phyloP scores from a whole-genome alignment of 345 rosid species.

The Eucalyptus dawsonii region DNA sequence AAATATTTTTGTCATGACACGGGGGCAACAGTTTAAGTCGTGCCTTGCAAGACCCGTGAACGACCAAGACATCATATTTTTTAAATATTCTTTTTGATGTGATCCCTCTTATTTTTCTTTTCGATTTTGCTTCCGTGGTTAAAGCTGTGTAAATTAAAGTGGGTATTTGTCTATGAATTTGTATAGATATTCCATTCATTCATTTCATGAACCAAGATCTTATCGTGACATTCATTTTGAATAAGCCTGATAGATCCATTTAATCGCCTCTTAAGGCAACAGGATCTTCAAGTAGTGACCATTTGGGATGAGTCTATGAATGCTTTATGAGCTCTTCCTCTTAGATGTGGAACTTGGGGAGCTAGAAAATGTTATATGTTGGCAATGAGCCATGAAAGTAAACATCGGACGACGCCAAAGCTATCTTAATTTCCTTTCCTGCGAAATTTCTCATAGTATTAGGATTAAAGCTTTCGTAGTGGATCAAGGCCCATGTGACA shows the following conservation, averaged over 20 bases:
- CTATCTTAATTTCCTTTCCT: not conserved
- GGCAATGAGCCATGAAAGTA: not conserved
- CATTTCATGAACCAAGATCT: not conserved
- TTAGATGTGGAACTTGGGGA: not conserved
- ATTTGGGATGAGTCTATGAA: not conserved
- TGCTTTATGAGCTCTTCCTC: not conserved
- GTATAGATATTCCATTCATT: not conserved
- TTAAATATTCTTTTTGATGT: not conserved
- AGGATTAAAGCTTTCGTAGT: not conserved
- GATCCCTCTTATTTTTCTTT: not conserved
- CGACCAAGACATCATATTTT: no score
- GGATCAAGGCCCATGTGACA: not conserved
- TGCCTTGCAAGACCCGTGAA: no score
- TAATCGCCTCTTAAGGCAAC: not conserved
- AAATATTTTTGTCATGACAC: no score
- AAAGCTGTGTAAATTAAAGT: not conserved
- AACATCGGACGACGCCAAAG: not conserved
- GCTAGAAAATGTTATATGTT: not conserved
- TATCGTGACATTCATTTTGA: no score
- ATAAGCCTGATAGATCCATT: not conserved
- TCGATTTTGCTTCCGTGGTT: not conserved
- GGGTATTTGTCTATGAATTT: not conserved
- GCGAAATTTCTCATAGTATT: not conserved
- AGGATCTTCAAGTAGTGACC: constrained; percentile 8
- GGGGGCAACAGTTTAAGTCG: not conserved